phyloP scores from a whole-genome alignment of 208 protist species.

The Crithidia brevicula region DNA sequence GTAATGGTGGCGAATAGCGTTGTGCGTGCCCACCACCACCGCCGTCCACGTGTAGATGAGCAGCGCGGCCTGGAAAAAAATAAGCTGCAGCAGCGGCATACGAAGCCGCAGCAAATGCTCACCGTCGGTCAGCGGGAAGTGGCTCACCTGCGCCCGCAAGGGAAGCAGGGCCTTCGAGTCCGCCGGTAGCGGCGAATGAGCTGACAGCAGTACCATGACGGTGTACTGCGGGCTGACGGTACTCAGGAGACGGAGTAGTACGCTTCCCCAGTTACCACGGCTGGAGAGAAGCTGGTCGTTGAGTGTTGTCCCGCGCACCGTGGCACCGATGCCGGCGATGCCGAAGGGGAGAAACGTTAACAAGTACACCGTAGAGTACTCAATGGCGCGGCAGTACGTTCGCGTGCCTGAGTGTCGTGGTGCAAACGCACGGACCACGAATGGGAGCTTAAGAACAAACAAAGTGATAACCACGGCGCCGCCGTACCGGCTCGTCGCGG shows the following conservation, averaged over 20 bases:
- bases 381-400: conserved; percentile 72
- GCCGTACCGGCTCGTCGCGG: conserved; percentile 35
- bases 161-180: background rate
- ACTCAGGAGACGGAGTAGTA: conserved; percentile 60
- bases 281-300: conserved; percentile 41
- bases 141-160: conserved; percentile 12
- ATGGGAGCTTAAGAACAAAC: conserved; percentile 63
- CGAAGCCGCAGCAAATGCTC: conserved; percentile 24
- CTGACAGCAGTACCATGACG: conserved; percentile 10
- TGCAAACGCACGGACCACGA: conserved; percentile 48
- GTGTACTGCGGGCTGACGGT: conserved; percentile 62
- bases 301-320: conserved; percentile 42
- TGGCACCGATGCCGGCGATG: conserved; percentile 58
- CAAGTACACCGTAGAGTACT: conserved; percentile 54
- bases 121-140: conserved; percentile 4
- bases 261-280: conserved; percentile 58
- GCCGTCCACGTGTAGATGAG: conserved; percentile 62
- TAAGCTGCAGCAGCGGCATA: conserved; percentile 43
- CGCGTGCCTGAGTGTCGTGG: conserved; percentile 60
- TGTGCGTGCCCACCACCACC: conserved; percentile 60
- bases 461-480: conserved; percentile 61
- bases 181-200: background rate
- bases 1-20: conserved; percentile 75
- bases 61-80: conserved; percentile 43
- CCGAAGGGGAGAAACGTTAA: conserved; percentile 57